These are phyloP conservation scores for Puya raimondii DNA, from an alignment of 176 grass and related monocot species.

Conservation along the genomic window DNA sequence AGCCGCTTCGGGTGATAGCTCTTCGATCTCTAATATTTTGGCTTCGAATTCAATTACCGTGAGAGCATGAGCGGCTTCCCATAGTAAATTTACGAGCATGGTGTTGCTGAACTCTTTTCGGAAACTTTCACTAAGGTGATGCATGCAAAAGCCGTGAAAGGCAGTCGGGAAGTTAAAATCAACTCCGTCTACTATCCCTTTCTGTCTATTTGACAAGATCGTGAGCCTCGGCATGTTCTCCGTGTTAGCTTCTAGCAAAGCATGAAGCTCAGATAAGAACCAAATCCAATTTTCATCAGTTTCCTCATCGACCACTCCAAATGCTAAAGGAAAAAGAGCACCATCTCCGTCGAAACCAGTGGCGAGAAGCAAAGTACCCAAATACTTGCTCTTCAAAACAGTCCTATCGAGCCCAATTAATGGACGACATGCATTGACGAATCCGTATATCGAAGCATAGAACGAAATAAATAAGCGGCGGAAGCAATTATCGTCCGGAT, in stretches of 20 bases:
- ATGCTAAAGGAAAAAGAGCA: slow-evolving; percentile 83
- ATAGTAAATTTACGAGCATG: slow-evolving; percentile 62
- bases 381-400: slow-evolving; percentile 86
- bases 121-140: slow-evolving; percentile 72
- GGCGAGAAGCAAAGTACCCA: slow-evolving; percentile 84
- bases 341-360: slow-evolving; percentile 92
- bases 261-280: slow-evolving; percentile 87
- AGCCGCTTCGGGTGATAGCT: slow-evolving; percentile 71
- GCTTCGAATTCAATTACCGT: slow-evolving; percentile 85
- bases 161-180: slow-evolving; percentile 98
- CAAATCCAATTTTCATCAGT: slow-evolving; percentile 93
- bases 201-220: slow-evolving; percentile 77
- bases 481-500: slow-evolving; percentile 72
- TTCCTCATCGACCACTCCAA: slow-evolving; percentile 95
- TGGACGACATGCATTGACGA: slow-evolving; percentile 88
- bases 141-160: slow-evolving; percentile 96
- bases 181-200: slow-evolving; percentile 86
- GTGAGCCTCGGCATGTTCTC: slow-evolving; percentile 97
- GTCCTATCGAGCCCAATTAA: slow-evolving; percentile 87
- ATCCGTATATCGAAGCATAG: slow-evolving; percentile 89
- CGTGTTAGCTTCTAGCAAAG: slow-evolving; percentile 84
- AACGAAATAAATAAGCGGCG: slow-evolving; percentile 76
- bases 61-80: slow-evolving; percentile 81
- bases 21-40: slow-evolving; percentile 89
- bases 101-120: slow-evolving; percentile 81